These are phyloP conservation scores for Parmales sp. DNA, from an alignment of 108 stramenopile species.

Conservation along the genomic window DNA sequence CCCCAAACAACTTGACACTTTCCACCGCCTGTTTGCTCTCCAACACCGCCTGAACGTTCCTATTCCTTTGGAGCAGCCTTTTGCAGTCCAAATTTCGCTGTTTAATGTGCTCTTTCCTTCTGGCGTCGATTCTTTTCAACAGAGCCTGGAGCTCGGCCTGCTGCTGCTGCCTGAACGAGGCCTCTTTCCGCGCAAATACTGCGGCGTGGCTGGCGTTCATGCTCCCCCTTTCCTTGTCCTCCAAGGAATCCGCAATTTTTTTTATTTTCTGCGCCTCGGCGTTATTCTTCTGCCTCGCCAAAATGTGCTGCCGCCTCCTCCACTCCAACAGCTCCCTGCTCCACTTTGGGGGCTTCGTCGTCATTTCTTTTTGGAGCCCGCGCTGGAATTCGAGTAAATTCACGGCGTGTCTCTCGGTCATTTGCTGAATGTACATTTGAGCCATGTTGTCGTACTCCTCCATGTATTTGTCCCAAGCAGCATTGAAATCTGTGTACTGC, in stretches of 20 bases:
- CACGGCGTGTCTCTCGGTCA: conserved; percentile 51
- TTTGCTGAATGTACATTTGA: conserved; percentile 55
- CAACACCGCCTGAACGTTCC: conserved; percentile 53
- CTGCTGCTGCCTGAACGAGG: conserved; percentile 44
- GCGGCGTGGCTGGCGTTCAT: conserved; percentile 30
- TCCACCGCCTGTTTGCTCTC: conserved; percentile 53
- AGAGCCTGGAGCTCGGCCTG: conserved; percentile 40
- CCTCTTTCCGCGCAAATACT: conserved; percentile 39
- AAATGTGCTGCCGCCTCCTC: conserved; percentile 45
- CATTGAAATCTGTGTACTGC: conserved; percentile 55
- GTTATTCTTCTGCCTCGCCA: conserved; percentile 51
- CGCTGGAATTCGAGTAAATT: conserved; percentile 42
- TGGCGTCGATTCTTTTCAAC: conserved; percentile 48
- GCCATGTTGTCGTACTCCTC: conserved; percentile 59
- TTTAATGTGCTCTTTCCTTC: conserved; percentile 51
- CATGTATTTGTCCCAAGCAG: conserved; percentile 52
- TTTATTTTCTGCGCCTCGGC: conserved; percentile 50
- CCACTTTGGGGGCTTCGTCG: conserved; percentile 45
- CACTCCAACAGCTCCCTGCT: conserved; percentile 48
- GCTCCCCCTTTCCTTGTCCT: conserved; percentile 40
- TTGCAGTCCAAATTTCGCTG: conserved; percentile 54
- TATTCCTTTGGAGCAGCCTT: conserved; percentile 60
- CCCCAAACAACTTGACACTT: conserved; percentile 26
- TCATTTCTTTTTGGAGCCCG: conserved; percentile 35
- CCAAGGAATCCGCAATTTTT: conserved; percentile 44